These are phyloP conservation scores for Starmerella khaoyaiensis DNA, from an alignment of 805 yeast genomes.

Conservation along the genomic window DNA sequence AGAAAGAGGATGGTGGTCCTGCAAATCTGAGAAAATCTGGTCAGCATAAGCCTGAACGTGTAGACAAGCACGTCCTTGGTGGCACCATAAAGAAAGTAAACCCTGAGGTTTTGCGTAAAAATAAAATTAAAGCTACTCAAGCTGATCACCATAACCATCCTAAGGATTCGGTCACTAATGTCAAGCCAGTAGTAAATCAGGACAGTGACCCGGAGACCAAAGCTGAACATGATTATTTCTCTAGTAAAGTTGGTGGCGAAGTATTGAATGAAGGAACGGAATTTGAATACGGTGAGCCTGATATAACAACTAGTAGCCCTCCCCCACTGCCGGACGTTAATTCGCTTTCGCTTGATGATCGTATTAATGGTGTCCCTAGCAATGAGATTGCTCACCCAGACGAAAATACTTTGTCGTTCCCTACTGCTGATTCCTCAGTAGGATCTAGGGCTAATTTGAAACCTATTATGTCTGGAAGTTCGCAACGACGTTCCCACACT, in stretches of 20 bases:
- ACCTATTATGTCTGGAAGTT: conserved; percentile 6
- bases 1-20: conserved; percentile 46
- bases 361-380: neutral
- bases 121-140: conserved; percentile 1
- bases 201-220: too few relatives aligned
- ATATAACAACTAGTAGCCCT: too few relatives aligned
- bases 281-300: too few relatives aligned
- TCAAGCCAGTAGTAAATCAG: too few relatives aligned
- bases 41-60: conserved; percentile 23
- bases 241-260: too few relatives aligned
- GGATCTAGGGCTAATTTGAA: neutral
- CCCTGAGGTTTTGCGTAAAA: conserved; percentile 3
- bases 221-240: neutral
- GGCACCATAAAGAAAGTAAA: conserved; percentile 11
- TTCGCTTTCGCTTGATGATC: too few relatives aligned
- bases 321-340: too few relatives aligned
- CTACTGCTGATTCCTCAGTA: neutral
- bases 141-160: neutral
- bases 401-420: neutral
- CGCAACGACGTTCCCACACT: conserved; percentile 6
- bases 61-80: conserved; percentile 16
- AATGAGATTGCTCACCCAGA: neutral
- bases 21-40: conserved; percentile 17
- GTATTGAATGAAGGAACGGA: conserved; percentile 4
- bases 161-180: too few relatives aligned